Base-by-base conservation (phyloP, 805 yeast genomes). In the Alloascoidea hylecoeti region DNA sequence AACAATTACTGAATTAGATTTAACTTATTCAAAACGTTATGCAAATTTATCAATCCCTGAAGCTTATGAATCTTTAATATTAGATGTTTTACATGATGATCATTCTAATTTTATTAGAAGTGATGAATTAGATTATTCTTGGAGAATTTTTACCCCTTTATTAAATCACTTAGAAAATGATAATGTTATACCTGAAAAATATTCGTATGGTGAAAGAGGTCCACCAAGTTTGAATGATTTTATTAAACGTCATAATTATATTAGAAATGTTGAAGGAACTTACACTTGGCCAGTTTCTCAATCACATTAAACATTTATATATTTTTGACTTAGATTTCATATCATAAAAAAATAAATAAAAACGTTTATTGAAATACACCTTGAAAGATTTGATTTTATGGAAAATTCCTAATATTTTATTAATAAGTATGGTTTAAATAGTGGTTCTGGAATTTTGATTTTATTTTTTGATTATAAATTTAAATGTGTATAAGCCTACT, bases 91-190 rank as follows among this genome's bases (percentile, higher is more conserved):
- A 51, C 65, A 68, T 42, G 92, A 82, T 41, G 83, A 80, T 55
- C 92, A 82, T 56, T 76, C 92, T 33, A 80, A 80, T 58, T 82
- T 82, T 49, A 92, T 82, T 27, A 71, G 94, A 66, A 89, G 80
- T 55, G 94, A 82, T 55, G 94, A 82, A 58, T 67, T 82, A 52
- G 88, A 80, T 35, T 70, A 75, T 37, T 70, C 80, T 45, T 82
- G 94, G 94, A 64, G 63, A 35, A 60, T 82, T 36, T 82, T 82
- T 60, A 82, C 94, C 16, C 94, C 94, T 16, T 63, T 82, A 45
- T 64, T 82, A 53, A 56, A 82, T 36, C 66, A 67, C 53, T 59
- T 82, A 39, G 94, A 82, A 60, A 66, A 75, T 19, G 61, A 66
- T 28, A 78, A 72, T 35, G 88, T 88, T 40, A 45, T 50, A 6